phyloP scores from a whole-genome alignment of 2,329 filamentous ascomycete genomes.

The Penicillium sp. region DNA sequence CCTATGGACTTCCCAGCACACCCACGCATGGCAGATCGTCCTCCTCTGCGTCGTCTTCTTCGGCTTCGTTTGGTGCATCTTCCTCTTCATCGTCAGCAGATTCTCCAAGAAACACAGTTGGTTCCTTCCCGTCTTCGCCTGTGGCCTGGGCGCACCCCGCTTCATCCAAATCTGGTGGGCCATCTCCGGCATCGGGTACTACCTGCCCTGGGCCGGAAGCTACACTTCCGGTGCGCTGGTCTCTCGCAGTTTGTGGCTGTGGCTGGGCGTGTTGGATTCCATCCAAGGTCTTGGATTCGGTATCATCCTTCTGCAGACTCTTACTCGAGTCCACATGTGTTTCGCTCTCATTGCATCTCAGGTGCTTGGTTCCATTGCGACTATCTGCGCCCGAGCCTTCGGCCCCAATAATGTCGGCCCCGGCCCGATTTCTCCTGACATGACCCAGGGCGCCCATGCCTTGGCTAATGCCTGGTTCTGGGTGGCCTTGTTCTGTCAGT shows the following conservation, averaged over 20 bases:
- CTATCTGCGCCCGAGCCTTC: slow-evolving; percentile 60
- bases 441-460: slow-evolving; percentile 48
- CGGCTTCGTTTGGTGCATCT: slow-evolving; percentile 55
- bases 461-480: slow-evolving; percentile 59
- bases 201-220: slow-evolving; percentile 58
- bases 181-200: slow-evolving; percentile 58
- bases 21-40: slow-evolving; percentile 56
- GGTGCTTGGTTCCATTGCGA: slow-evolving; percentile 60
- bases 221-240: slow-evolving; percentile 55
- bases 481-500: slow-evolving; percentile 58
- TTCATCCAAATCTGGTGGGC: slow-evolving; percentile 69
- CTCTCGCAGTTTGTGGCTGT: slow-evolving; percentile 61
- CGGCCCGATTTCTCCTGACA: slow-evolving; percentile 61
- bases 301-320: slow-evolving; percentile 65
- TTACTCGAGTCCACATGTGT: slow-evolving; percentile 63
- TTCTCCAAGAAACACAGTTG: slow-evolving; percentile 61
- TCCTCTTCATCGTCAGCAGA: slow-evolving; percentile 50
- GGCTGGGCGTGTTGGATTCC: slow-evolving; percentile 64
- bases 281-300: slow-evolving; percentile 66
- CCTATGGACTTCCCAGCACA: slow-evolving; percentile 58
- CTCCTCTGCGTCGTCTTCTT: slow-evolving; percentile 51
- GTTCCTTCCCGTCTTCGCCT: slow-evolving; percentile 66
- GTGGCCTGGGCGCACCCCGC: slow-evolving; percentile 62
- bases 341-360: slow-evolving; percentile 61
- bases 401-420: slow-evolving; percentile 61